Conservation (phyloP, 495 filamentous ascomycete genomes). For the Podospora tetraspora region DNA sequence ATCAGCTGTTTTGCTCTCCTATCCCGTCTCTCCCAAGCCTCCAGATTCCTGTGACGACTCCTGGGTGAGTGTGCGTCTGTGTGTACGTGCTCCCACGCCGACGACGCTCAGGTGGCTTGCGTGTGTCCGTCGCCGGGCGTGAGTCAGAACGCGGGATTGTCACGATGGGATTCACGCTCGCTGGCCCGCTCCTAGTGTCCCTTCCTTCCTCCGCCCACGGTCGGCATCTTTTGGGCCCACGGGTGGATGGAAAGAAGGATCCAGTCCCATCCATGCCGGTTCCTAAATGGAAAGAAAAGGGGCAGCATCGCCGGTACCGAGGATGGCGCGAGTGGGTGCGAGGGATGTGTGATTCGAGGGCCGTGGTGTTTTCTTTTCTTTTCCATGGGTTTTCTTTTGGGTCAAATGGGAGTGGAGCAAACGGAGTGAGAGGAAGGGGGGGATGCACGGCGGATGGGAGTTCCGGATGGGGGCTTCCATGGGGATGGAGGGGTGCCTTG, state of each 20-base stretch:
- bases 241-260: not conserved
- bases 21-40: too few relatives aligned
- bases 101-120: not conserved
- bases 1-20: too few relatives aligned
- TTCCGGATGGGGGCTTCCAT: not conserved
- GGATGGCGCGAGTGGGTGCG: not conserved
- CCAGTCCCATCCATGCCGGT: too few relatives aligned
- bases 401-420: not conserved
- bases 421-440: not conserved
- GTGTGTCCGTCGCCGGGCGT: not conserved
- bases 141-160: constrained; percentile 6
- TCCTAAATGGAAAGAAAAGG: not conserved
- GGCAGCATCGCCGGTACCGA: not conserved
- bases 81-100: not conserved
- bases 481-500: not conserved
- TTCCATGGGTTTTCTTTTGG: not conserved
- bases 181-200: not conserved
- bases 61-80: not conserved
- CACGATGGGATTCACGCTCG: constrained; percentile 3
- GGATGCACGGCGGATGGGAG: not conserved
- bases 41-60: too few relatives aligned
- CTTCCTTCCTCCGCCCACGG: not conserved
- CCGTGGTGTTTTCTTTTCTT: not conserved
- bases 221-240: too few relatives aligned
- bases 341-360: not conserved